Percentiles rank a stretch among this genome's conserved stretches.
Evolutionary conservation across 352 stramenopile species (phyloP).

Genomic region (Hyphochytrium catenoides): DNA sequence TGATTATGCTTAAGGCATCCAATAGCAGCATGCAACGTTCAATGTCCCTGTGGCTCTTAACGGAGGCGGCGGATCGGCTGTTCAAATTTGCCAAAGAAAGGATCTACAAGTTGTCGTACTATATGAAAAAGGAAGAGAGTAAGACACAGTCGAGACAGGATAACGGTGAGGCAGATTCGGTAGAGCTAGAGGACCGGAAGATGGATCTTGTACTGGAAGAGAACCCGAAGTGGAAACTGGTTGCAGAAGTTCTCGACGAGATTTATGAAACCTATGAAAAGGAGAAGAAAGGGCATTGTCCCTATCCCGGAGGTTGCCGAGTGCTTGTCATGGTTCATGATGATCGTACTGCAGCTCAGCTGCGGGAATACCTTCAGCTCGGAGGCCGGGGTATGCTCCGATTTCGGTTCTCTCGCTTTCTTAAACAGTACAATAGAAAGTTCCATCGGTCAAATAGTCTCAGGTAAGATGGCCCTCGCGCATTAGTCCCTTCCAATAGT

Average conservation of each 20-base stretch:
- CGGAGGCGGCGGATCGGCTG: conserved; percentile 69
- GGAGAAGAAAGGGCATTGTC: conserved; percentile 10
- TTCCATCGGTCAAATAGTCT: too few species aligned
- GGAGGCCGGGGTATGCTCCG: conserved; percentile 53
- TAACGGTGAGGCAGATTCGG: neutral
- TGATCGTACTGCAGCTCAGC: conserved; percentile 50
- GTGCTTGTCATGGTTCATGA: conserved; percentile 65
- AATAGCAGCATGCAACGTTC: conserved; percentile 45
- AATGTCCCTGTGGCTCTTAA: conserved; percentile 82
- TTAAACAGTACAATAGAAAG: conserved; percentile 20
- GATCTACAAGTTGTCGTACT: conserved; percentile 57
- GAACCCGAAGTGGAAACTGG: conserved; percentile 82
- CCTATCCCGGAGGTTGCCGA: conserved; percentile 13
- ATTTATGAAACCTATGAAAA: conserved; percentile 27
- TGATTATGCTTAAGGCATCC: conserved; percentile 65
- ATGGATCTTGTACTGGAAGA: conserved; percentile 45
- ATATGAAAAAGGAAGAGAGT: conserved; percentile 11
- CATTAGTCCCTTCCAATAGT: too few species aligned
- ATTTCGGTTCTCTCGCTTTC: conserved; percentile 46
- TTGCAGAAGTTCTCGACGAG: conserved; percentile 75
- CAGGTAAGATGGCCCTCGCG: too few species aligned
- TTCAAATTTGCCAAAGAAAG: conserved; percentile 76
- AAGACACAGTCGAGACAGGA: conserved; percentile 16
- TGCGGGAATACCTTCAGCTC: conserved; percentile 49
- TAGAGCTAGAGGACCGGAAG: conserved; percentile 12